Evolutionary conservation across 2,329 filamentous ascomycete species (phyloP).

Genomic region (Diaporthe citriasiana): DNA sequence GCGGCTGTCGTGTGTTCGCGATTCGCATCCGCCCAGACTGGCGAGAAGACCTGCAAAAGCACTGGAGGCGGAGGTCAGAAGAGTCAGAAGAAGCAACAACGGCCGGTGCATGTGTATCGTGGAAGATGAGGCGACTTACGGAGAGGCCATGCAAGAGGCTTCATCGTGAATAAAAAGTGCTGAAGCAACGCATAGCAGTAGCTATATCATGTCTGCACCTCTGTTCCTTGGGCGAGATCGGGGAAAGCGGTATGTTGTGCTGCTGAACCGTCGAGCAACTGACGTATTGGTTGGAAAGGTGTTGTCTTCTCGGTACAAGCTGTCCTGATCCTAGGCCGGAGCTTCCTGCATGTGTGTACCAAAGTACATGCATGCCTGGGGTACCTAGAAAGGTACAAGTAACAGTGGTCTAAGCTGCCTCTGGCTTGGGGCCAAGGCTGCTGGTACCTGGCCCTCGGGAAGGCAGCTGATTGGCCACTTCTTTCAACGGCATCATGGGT

Average conservation of each 20-base stretch:
- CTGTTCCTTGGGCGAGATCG: not conserved
- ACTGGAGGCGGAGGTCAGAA: conserved; percentile 51
- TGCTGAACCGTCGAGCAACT: not conserved
- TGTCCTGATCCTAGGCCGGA: conserved; percentile 43
- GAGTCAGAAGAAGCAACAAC: not conserved
- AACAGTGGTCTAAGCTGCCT: conserved; percentile 1
- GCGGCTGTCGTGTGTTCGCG: conserved; percentile 44
- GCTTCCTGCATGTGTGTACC: conserved; percentile 14
- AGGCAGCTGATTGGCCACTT: conserved; percentile 33
- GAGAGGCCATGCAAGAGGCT: conserved; percentile 46
- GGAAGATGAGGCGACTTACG: conserved; percentile 52
- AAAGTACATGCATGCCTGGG: not conserved
- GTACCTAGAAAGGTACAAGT: not conserved
- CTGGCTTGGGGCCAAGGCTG: conserved; percentile 8
- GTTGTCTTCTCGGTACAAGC: conserved; percentile 43
- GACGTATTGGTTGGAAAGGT: conserved; percentile 11
- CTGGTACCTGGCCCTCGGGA: conserved; percentile 19
- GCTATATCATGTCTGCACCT: conserved; percentile 39
- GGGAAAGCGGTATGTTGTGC: not conserved
- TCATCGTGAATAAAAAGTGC: conserved; percentile 38
- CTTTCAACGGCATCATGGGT: not conserved
- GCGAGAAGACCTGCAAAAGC: conserved; percentile 61
- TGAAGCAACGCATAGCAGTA: conserved; percentile 41
- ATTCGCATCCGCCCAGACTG: conserved; percentile 56
- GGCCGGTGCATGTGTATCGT: not conserved